These are phyloP conservation scores for Syncephalastrum sp. DNA, from an alignment of 371 early-diverging fungal species.

Conservation along the genomic window DNA sequence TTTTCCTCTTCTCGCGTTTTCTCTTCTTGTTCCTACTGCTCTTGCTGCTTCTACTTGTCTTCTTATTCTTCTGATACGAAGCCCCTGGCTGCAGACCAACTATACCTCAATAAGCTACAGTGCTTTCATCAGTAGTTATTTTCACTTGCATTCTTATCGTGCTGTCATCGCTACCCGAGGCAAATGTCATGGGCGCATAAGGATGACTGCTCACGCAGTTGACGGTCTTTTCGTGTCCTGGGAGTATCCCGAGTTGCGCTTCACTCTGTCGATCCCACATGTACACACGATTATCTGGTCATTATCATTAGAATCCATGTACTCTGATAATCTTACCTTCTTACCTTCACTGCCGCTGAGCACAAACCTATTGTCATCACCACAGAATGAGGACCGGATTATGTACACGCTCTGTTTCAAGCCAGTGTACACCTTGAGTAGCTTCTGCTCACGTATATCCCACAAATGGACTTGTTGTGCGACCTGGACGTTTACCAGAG, in stretches of 20 bases:
- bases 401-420: constrained; percentile 86
- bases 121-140: background rate
- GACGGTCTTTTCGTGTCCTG: constrained; percentile 83
- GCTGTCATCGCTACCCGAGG: constrained; percentile 91
- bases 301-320: background rate
- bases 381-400: constrained; percentile 93
- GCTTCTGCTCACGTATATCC: constrained; percentile 69
- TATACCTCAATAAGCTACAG: background rate
- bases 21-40: background rate
- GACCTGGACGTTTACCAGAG: constrained; percentile 69
- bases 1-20: too few species aligned
- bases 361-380: constrained; percentile 78
- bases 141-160: constrained; percentile 86
- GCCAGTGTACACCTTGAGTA: constrained; percentile 78
- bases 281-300: constrained; percentile 73
- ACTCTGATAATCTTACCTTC: background rate
- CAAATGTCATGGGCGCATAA: constrained; percentile 66
- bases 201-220: constrained; percentile 86
- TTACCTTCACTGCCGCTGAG: constrained; percentile 89
- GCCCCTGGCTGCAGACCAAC: background rate
- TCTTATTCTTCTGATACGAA: background rate
- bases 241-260: constrained; percentile 69
- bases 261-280: constrained; percentile 91
- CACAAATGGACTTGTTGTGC: constrained; percentile 81
- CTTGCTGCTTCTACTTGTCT: background rate